These are phyloP conservation scores for Pichia sp. DNA, from an alignment of 1,139 yeast genomes.

Conservation along the genomic window DNA sequence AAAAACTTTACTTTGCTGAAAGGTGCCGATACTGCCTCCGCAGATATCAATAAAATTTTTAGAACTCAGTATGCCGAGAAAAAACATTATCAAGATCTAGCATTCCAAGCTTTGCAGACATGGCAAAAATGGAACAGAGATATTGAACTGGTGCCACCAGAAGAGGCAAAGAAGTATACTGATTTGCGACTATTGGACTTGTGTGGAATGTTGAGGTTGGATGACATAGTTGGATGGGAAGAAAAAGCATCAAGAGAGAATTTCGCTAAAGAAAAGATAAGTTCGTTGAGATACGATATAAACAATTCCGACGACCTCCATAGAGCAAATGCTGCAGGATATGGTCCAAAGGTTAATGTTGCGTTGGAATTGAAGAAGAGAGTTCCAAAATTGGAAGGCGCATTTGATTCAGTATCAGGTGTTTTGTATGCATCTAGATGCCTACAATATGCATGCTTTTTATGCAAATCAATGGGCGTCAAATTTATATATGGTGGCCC, in stretches of 20 bases:
- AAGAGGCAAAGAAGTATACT: slow-evolving; percentile 26
- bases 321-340: slow-evolving; percentile 26
- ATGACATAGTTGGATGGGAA: slow-evolving; percentile 28
- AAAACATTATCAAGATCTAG: slow-evolving; percentile 36
- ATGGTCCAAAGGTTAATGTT: slow-evolving; percentile 25
- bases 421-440: slow-evolving; percentile 37
- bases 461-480: slow-evolving; percentile 32
- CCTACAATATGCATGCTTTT: slow-evolving; percentile 30
- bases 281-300: slow-evolving; percentile 31
- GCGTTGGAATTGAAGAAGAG: slow-evolving; percentile 21
- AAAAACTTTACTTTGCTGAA: slow-evolving; percentile 29
- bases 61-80: slow-evolving; percentile 35
- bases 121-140: slow-evolving; percentile 36
- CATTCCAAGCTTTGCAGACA: slow-evolving; percentile 34
- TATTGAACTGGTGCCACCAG: slow-evolving; percentile 22
- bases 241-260: slow-evolving; percentile 28
- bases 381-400: slow-evolving; percentile 28
- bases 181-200: slow-evolving; percentile 27
- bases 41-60: slow-evolving; percentile 36
- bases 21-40: slow-evolving; percentile 41
- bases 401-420: slow-evolving; percentile 37
- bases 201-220: slow-evolving; percentile 31
- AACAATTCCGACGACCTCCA: slow-evolving; percentile 19
- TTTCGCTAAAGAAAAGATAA: slow-evolving; percentile 30
- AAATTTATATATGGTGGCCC: slow-evolving; percentile 25